A percentile compares a stretch with the other conserved stretches of the same genome.
These are phyloP conservation scores for Penicillium manginii DNA, from an alignment of 495 filamentous ascomycete species.

Conservation along the genomic window DNA sequence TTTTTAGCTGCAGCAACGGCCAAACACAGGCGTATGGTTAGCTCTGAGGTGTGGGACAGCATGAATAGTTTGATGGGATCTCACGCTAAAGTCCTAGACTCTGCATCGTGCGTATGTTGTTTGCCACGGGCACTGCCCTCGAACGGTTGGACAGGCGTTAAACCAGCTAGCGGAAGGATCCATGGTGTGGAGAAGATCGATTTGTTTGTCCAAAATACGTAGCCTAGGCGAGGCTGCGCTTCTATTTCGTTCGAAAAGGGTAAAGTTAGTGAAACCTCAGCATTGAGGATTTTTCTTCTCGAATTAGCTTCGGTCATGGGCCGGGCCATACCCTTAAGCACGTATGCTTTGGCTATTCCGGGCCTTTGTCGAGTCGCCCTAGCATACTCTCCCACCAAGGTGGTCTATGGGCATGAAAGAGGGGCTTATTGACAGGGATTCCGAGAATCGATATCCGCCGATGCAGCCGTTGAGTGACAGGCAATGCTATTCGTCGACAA, in stretches of 20 bases:
- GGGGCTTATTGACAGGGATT: background rate
- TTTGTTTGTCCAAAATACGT: background rate
- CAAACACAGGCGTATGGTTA: background rate
- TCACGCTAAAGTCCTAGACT: background rate
- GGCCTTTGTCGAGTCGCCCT: background rate
- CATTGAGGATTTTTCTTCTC: background rate
- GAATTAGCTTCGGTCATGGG: background rate
- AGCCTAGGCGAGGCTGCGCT: background rate
- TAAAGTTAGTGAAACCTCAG: background rate
- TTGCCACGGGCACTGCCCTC: background rate
- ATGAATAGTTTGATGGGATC: background rate
- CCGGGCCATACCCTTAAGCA: too few relatives aligned
- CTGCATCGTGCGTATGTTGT: background rate
- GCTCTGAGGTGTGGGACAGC: background rate
- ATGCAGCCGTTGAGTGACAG: background rate
- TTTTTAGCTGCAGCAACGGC: background rate
- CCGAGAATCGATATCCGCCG: background rate
- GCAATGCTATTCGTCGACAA: background rate
- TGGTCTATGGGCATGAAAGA: background rate
- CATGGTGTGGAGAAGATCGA: background rate
- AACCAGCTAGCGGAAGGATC: background rate
- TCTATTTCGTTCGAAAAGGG: background rate
- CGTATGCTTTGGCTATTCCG: too few relatives aligned
- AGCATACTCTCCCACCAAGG: background rate
- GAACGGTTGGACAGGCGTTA: background rate